These are phyloP conservation scores for Dactylellina parvicollis DNA, from an alignment of 2,329 filamentous ascomycete genomes.

Conservation along the genomic window DNA sequence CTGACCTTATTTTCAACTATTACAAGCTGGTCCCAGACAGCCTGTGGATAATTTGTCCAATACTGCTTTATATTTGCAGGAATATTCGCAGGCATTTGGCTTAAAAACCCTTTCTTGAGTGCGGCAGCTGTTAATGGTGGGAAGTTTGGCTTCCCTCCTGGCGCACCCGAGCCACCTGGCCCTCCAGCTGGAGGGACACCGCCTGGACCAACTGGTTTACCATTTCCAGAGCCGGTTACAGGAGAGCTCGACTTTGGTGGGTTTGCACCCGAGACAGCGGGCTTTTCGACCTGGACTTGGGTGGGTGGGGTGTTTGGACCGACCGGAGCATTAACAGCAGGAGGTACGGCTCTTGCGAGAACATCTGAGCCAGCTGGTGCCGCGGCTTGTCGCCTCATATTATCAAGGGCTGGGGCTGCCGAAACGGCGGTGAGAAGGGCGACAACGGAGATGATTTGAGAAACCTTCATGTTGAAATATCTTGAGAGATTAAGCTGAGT, in stretches of 20 bases:
- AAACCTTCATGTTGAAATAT: slow-evolving; percentile 12
- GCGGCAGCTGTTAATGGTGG: neutral
- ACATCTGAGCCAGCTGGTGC: neutral
- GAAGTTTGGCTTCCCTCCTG: neutral
- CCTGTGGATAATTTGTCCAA: neutral
- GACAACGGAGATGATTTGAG: slow-evolving; percentile 2
- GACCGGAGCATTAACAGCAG: neutral
- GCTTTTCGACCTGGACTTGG: no score
- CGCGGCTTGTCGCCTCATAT: neutral
- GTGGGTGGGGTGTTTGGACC: neutral
- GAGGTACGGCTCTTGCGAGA: neutral
- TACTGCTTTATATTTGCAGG: neutral
- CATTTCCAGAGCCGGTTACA: neutral
- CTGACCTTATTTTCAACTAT: slow-evolving; percentile 7
- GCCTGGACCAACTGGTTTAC: neutral
- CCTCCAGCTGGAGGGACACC: neutral
- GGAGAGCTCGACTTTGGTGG: neutral
- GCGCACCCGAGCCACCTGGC: neutral
- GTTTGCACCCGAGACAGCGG: no score
- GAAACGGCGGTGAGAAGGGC: neutral
- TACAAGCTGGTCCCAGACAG: slow-evolving; percentile 8
- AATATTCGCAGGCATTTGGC: neutral
- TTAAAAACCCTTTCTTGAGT: neutral
- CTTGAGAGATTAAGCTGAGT: neutral
- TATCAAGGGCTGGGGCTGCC: neutral